Evolutionary conservation across 306 rosid genomes (phyloP), one percentile per base, ranked within the genome.

Genomic region (Begonia masoniana): DNA sequence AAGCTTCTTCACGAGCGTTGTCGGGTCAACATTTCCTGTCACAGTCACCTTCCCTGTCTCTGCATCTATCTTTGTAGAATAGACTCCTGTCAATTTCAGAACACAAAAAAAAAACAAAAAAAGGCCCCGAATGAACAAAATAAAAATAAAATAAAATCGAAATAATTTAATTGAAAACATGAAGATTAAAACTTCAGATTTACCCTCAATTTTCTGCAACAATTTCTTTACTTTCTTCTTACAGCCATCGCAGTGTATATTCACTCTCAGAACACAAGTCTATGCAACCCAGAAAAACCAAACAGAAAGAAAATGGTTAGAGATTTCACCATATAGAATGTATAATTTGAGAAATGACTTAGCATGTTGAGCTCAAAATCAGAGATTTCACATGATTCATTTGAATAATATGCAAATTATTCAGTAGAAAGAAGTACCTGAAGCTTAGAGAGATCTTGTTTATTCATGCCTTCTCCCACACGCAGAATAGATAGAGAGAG

Each of bases 191-290:
- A 31, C 8, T 31, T 31, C 39, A 31, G 39, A 2, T 15, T n/a
- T 65, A 87, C 96, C 96, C 0, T 87, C 96, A 26, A 81, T 76
- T 71, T 83, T 87, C 82, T 74, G 94, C 51, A 87, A 67, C 14
- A 68, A 45, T 76, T 87, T 87, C 85, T 49, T 74, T 7, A 87
- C 86, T 76, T 81, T 81, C 56, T 78, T 72, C 60, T 64, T 78
- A 68, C 94, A 87, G 3, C 94, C 96, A 15, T 83, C 91, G 15
- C 49, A 87, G 71, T 81, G 82, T 61, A 83, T 83, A 53, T 76
- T 76, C 2, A 87, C 94, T 54, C 72, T 78, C 43, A 81, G 81
- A 59, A 81, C 73, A 56, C 73, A 87, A 65, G 63, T 83, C 96
- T 83, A 13, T 7, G 9, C n/a, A 26, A 72, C 35, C n/a, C 26